phyloP scores from a whole-genome alignment of 805 yeast genomes.

The Wickerhamomyces canadensis region DNA sequence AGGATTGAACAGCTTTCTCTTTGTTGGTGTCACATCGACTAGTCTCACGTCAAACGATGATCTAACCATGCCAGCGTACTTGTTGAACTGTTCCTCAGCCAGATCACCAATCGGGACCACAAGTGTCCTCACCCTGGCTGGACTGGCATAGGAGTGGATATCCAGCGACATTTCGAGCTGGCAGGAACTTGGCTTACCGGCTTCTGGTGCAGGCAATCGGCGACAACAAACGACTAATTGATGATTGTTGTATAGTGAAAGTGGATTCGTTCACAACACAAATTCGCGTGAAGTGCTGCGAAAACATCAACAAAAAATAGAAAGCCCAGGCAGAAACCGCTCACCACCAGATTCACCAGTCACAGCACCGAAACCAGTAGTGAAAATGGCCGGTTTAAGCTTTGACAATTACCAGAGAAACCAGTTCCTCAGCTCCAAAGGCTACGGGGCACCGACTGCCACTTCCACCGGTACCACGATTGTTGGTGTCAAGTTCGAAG shows the following conservation, averaged over 20 bases:
- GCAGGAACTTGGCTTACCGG: neutral
- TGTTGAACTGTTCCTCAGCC: conserved; percentile 30
- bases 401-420: conserved; percentile 95
- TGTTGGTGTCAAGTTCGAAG: conserved; percentile 89
- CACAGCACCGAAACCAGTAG: neutral
- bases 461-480: conserved; percentile 99
- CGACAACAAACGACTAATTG: too few species aligned
- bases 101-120: conserved; percentile 62
- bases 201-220: too few species aligned
- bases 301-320: neutral
- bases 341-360: neutral
- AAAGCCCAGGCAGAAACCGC: neutral
- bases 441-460: conserved; percentile 76
- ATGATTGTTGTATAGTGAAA: too few species aligned
- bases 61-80: conserved; percentile 39
- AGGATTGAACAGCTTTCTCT: conserved; percentile 64
- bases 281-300: too few species aligned
- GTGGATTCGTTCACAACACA: too few species aligned
- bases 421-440: conserved; percentile 61
- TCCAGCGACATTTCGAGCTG: conserved; percentile 24
- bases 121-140: conserved; percentile 60
- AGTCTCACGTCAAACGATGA: conserved; percentile 59
- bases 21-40: conserved; percentile 68
- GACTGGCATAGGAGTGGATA: conserved; percentile 47
- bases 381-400: conserved; percentile 76